These are phyloP conservation scores for Brassica hybrid DNA, from an alignment of 441 rosid genomes.

Conservation along the genomic window DNA sequence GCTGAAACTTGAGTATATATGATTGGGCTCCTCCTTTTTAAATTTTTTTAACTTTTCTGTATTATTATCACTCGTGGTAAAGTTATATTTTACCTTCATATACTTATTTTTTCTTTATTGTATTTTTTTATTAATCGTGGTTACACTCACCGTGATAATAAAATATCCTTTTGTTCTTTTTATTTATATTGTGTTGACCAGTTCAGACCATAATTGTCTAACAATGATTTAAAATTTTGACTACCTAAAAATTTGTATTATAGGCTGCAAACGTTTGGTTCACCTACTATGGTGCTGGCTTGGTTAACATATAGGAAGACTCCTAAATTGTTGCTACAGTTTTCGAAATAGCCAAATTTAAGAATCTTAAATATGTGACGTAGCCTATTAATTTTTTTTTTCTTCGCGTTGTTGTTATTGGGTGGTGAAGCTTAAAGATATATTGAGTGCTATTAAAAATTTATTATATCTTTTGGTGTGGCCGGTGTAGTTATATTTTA, in stretches of 20 bases:
- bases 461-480: no score
- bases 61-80: neutral
- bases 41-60: neutral
- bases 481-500: no score
- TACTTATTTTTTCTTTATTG: neutral
- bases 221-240: no score
- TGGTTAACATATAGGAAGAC: no score
- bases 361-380: no score
- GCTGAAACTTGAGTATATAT: neutral
- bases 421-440: no score
- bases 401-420: no score
- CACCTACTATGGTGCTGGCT: neutral
- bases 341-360: no score
- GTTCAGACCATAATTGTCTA: neutral
- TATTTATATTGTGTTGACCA: neutral
- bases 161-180: neutral
- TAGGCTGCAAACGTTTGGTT: neutral
- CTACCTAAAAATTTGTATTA: neutral
- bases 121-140: neutral
- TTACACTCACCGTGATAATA: neutral
- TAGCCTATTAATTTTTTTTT: no score
- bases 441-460: no score
- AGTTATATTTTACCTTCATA: neutral
- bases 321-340: no score
- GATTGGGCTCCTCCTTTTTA: no score